A percentile compares a stretch with the other conserved stretches of the same genome.
Conservation (phyloP, 352 stramenopile genomes). For the Pythium sp. region DNA sequence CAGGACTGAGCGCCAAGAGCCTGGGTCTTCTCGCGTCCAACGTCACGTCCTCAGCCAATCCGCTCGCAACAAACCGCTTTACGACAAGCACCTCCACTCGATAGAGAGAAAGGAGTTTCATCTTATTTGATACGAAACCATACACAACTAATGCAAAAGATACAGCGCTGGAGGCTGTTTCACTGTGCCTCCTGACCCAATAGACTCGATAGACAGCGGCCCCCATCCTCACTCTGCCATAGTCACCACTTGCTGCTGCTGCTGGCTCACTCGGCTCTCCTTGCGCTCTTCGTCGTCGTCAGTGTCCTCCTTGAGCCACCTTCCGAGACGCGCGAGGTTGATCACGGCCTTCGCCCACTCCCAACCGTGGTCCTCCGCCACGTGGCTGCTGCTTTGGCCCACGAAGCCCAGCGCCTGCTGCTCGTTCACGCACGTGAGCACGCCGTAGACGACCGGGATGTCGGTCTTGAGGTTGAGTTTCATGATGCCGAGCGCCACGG, state of each 20-base stretch:
- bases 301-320: neutral
- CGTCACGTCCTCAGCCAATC: constrained; percentile 47
- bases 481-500: constrained; percentile 94
- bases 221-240: neutral
- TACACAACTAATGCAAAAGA: neutral
- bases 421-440: constrained; percentile 93
- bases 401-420: constrained; percentile 75
- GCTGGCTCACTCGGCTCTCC: neutral
- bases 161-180: neutral
- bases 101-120: neutral
- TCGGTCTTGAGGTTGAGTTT: constrained; percentile 90
- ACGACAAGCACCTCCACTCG: constrained; percentile 27
- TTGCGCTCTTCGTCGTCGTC: neutral
- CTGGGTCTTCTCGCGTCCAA: constrained; percentile 40
- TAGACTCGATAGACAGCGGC: neutral
- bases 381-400: constrained; percentile 13
- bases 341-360: constrained; percentile 26
- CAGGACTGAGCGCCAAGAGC: constrained; percentile 19
- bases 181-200: neutral
- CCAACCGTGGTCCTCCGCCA: constrained; percentile 23
- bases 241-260: neutral
- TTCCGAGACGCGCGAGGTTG: constrained; percentile 14
- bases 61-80: constrained; percentile 39
- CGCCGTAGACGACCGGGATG: constrained; percentile 77
- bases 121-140: neutral